These are phyloP conservation scores for Leccinum barrowsii DNA, from an alignment of 768 basidiomycete genomes.

Conservation along the genomic window DNA sequence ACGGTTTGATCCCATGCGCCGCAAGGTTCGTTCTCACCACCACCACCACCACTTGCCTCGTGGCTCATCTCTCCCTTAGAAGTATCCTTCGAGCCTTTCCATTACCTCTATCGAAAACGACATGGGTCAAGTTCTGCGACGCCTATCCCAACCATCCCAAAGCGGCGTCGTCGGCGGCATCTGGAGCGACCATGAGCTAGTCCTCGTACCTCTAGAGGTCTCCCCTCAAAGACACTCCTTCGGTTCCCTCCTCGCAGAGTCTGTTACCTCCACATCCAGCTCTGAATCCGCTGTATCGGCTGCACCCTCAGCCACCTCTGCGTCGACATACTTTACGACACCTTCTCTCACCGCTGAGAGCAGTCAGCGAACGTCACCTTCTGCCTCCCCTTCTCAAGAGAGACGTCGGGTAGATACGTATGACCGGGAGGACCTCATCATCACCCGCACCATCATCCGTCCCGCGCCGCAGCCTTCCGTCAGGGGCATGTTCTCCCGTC, in stretches of 20 bases:
- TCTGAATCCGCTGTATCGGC: slow-evolving; percentile 12
- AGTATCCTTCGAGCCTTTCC: slow-evolving; percentile 9
- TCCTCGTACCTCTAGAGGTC: slow-evolving; percentile 31
- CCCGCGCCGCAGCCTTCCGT: slow-evolving; percentile 27
- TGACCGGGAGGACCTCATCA: slow-evolving; percentile 30
- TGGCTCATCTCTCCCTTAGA: slow-evolving; percentile 24
- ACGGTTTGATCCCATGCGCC: slow-evolving; percentile 31
- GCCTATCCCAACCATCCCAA: slow-evolving; percentile 17
- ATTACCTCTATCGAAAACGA: slow-evolving; percentile 9
- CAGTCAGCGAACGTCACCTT: slow-evolving; percentile 1
- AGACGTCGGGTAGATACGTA: slow-evolving; percentile 23
- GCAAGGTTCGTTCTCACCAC: slow-evolving; percentile 23
- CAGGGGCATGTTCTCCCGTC: slow-evolving; percentile 26
- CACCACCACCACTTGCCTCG: slow-evolving; percentile 14
- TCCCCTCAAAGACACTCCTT: slow-evolving; percentile 17
- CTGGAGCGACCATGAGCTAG: slow-evolving; percentile 34
- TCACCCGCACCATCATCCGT: slow-evolving; percentile 39
- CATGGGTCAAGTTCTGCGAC: slow-evolving; percentile 31
- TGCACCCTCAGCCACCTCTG: slow-evolving; percentile 1
- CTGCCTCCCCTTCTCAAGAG: slow-evolving; percentile 6
- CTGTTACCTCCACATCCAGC: slow-evolving; percentile 7
- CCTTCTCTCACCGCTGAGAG: slow-evolving; percentile 14
- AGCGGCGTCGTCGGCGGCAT: slow-evolving; percentile 27
- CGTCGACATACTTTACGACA: slow-evolving; percentile 24
- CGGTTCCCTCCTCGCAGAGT: slow-evolving; percentile 14